Percentiles rank a stretch among this genome's conserved stretches.
These are phyloP conservation scores for Phytopythium helicoides DNA, from an alignment of 352 stramenopile species.

Conservation along the genomic window DNA sequence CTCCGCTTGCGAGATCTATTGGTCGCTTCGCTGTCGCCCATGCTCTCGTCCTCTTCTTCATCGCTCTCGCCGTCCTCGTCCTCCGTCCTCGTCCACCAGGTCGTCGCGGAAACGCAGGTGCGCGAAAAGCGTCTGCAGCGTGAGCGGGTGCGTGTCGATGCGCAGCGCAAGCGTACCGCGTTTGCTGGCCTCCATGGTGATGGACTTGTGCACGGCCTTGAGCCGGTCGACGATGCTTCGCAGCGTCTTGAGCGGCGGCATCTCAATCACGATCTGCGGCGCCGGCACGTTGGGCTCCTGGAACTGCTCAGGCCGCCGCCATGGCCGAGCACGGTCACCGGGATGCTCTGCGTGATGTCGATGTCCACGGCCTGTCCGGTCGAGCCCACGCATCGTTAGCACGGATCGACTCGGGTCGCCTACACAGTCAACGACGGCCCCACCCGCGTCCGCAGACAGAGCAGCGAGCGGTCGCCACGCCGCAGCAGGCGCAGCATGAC, in stretches of 20 bases:
- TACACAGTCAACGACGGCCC: no score
- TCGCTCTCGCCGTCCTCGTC: slow-evolving; percentile 20
- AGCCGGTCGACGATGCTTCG: slow-evolving; percentile 73
- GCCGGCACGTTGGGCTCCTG: slow-evolving; percentile 71
- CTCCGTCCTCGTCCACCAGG: slow-evolving; percentile 53
- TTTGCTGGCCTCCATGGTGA: slow-evolving; percentile 75
- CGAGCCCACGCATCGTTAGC: no score
- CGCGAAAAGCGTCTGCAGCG: slow-evolving; percentile 75
- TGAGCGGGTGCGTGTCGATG: slow-evolving; percentile 69
- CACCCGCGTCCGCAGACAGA: slow-evolving; percentile 65
- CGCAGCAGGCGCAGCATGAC: slow-evolving; percentile 85
- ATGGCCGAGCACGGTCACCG: slow-evolving; percentile 79
- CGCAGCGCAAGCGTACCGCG: slow-evolving; percentile 62
- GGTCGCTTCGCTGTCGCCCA: not conserved
- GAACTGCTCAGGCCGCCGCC: slow-evolving; percentile 68
- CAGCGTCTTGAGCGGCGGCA: slow-evolving; percentile 63
- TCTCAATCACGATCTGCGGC: slow-evolving; percentile 79
- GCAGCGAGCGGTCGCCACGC: slow-evolving; percentile 66
- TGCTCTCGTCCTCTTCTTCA: slow-evolving; percentile 18
- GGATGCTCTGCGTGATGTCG: slow-evolving; percentile 84
- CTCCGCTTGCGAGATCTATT: not conserved
- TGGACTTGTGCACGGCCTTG: slow-evolving; percentile 68
- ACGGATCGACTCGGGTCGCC: no score
- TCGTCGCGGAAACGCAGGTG: slow-evolving; percentile 73
- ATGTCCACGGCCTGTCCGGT: slow-evolving; percentile 67